Evolutionary conservation across 148 eudicot species (phyloP), one percentile per base, ranked within the genome.

Genomic region (Nepenthes mirabilis): DNA sequence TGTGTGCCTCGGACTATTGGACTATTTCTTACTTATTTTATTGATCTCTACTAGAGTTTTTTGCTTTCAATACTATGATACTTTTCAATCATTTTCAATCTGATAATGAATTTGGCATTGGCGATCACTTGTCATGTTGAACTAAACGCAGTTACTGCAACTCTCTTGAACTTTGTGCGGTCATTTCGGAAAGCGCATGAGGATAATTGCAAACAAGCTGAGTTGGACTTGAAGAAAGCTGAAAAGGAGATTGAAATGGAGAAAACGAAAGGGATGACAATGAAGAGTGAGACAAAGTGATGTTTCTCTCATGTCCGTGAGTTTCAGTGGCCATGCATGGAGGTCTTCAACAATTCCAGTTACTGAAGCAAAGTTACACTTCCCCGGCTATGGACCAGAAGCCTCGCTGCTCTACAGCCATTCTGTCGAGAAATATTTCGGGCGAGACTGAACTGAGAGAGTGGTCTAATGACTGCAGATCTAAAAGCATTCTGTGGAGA

Each of bases 131-230:
- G 52, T 51, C 34, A 37, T 37, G 3, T 63, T 49, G 10, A 12
- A 49, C 52, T 36, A 36, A 50, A 11, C 70, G 77, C 87, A 85
- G 91, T 85, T 58, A 79, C 80, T 58, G 72, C 63, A 54, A 85
- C 87, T 69, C 80, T 85, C 56, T 61, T 75, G 54, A 85, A 79
- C 79, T 85, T 85, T 72, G 82, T 79, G 74, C 79, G 82, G 65
- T 43, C 74, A 69, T 85, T 75, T 72, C 64, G 69, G 34, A 85
- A 82, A 77, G 87, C 91, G 11, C 91, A 85, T 52, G 87, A 85
- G 49, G 91, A 85, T 72, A 85, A 85, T 62, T 60, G 65, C 50
- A 85, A 85, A 70, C 82, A 79, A 67, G 87, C 80, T 47, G 91
- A 85, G 62, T 63, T 82, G 54, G 87, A 79, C 62, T 77, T 64